phyloP scores from a whole-genome alignment of 345 rosid genomes.

The Erysimum cheiranthoides region DNA sequence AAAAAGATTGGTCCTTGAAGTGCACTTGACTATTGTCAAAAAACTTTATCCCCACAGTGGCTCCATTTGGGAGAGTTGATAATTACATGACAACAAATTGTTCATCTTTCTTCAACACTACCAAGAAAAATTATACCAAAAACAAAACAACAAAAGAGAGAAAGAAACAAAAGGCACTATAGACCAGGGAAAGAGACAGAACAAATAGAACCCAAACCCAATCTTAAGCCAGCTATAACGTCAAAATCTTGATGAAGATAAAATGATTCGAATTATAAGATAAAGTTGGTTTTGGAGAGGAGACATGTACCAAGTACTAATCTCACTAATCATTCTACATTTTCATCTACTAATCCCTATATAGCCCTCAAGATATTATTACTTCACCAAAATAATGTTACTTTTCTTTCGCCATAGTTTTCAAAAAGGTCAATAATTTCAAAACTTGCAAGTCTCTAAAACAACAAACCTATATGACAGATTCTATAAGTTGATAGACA shows the following conservation, averaged over 20 bases:
- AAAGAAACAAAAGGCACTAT: constrained; percentile 38
- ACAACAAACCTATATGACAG: neutral
- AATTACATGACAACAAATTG: constrained; percentile 60
- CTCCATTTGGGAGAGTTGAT: constrained; percentile 57
- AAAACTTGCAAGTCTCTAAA: constrained; percentile 25
- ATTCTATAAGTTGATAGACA: constrained; percentile 18
- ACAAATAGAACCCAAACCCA: constrained; percentile 26
- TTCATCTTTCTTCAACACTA: constrained; percentile 49
- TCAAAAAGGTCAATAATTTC: constrained; percentile 32
- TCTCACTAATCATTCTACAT: constrained; percentile 29
- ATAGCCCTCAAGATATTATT: constrained; percentile 13
- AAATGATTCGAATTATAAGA: constrained; percentile 9
- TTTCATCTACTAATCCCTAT: constrained; percentile 13
- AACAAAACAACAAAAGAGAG: constrained; percentile 18
- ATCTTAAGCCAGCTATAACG: constrained; percentile 36
- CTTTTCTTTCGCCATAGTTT: constrained; percentile 26
- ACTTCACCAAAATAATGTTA: neutral
- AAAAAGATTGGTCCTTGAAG: constrained; percentile 61
- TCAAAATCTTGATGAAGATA: constrained; percentile 15
- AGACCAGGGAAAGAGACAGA: constrained; percentile 37
- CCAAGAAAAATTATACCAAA: constrained; percentile 44
- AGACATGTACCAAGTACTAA: constrained; percentile 3
- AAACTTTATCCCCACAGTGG: constrained; percentile 60
- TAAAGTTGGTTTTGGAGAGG: constrained; percentile 21
- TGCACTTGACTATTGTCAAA: constrained; percentile 50